Percentiles rank a stretch among this genome's conserved stretches.
Conservation (phyloP, 2,329 filamentous ascomycete genomes). For the Tolypocladium tundrense region DNA sequence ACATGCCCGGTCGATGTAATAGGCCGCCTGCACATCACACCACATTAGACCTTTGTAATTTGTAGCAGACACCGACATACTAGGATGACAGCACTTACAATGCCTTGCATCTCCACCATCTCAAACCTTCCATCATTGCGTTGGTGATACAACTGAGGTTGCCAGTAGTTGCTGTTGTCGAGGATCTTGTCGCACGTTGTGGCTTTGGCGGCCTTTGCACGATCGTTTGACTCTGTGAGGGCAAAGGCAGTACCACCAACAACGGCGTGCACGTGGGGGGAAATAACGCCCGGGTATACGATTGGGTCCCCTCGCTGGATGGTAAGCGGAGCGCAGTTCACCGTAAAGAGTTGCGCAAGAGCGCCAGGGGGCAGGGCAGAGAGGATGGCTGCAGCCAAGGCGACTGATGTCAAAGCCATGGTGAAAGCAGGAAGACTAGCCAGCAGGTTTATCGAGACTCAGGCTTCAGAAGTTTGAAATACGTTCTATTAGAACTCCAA, state of each 20-base stretch:
- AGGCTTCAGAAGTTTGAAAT: background rate
- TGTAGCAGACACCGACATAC: background rate
- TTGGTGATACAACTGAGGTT: constrained; percentile 42
- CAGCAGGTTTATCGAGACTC: background rate
- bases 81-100: constrained; percentile 7
- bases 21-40: constrained; percentile 10
- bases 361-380: background rate
- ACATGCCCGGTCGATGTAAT: constrained; percentile 16
- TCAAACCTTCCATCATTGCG: constrained; percentile 46
- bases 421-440: no score
- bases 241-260: constrained; percentile 53
- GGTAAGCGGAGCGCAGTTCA: constrained; percentile 15
- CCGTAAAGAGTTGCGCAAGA: constrained; percentile 14
- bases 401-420: background rate
- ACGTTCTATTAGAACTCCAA: background rate
- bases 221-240: constrained; percentile 39
- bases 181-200: constrained; percentile 53
- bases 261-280: constrained; percentile 50
- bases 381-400: background rate
- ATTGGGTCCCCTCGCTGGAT: constrained; percentile 49
- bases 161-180: constrained; percentile 61
- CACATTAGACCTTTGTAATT: background rate
- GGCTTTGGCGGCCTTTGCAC: constrained; percentile 44
- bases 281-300: constrained; percentile 39
- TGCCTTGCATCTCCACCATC: constrained; percentile 20